Conservation (phyloP, 2,329 filamentous ascomycete species). For the Malbranchea zuffiana region DNA sequence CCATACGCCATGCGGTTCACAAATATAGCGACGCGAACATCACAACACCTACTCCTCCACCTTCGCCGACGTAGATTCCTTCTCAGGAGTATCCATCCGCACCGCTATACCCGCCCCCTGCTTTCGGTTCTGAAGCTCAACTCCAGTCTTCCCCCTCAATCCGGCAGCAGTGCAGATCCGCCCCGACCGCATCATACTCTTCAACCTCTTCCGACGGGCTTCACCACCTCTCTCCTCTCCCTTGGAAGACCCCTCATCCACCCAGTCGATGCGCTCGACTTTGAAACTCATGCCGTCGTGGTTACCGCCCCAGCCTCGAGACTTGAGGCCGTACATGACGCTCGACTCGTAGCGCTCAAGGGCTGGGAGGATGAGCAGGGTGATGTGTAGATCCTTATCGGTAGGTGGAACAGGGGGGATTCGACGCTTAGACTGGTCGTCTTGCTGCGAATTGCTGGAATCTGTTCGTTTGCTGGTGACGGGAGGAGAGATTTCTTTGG, state of each 20-base stretch:
- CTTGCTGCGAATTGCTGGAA: constrained; percentile 7
- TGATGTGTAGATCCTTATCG: constrained; percentile 76
- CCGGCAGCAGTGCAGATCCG: constrained; percentile 32
- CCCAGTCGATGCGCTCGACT: constrained; percentile 71
- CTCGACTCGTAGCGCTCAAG: constrained; percentile 66
- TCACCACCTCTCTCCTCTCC: constrained; percentile 38
- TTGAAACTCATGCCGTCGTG: constrained; percentile 88
- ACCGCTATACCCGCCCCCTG: background rate
- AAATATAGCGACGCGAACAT: too few relatives aligned
- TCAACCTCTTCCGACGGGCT: constrained; percentile 41
- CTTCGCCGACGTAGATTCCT: background rate
- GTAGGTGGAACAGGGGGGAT: constrained; percentile 42
- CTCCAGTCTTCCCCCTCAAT: constrained; percentile 9
- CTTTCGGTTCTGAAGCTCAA: constrained; percentile 8
- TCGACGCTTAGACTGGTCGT: constrained; percentile 18
- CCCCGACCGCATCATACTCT: constrained; percentile 33
- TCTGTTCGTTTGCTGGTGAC: constrained; percentile 1
- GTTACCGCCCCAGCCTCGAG: constrained; percentile 61
- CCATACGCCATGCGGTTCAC: too few relatives aligned
- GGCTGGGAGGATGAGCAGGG: constrained; percentile 67
- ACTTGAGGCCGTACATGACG: constrained; percentile 69
- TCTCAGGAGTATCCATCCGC: background rate
- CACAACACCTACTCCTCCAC: background rate
- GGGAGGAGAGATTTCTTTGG: constrained; percentile 12
- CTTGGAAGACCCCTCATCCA: constrained; percentile 53